These are phyloP conservation scores for Fulvia fulva DNA, from an alignment of 2,329 filamentous ascomycete species.

Conservation along the genomic window DNA sequence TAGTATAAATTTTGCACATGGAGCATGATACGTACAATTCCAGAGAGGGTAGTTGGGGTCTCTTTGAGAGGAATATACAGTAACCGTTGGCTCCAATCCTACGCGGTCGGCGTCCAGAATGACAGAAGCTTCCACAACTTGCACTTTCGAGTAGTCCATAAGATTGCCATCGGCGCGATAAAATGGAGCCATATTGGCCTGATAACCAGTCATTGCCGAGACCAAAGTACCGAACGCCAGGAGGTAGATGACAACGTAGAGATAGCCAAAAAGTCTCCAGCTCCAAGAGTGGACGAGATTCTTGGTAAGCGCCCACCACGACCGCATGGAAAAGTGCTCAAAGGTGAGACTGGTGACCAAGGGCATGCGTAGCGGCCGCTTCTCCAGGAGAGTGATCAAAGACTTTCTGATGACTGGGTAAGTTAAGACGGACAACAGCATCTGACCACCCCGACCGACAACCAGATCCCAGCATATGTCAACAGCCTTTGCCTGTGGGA, in stretches of 20 bases:
- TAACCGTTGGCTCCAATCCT: not conserved
- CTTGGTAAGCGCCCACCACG: not conserved
- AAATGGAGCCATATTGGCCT: conserved; percentile 7
- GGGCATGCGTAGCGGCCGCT: not conserved
- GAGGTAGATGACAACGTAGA: conserved; percentile 5
- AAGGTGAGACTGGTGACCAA: conserved; percentile 3
- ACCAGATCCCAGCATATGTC: conserved; percentile 17
- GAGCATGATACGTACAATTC: not conserved
- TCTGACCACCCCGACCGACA: conserved; percentile 12
- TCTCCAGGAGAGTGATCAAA: conserved; percentile 1
- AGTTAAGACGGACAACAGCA: conserved; percentile 3
- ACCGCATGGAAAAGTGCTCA: conserved; percentile 3
- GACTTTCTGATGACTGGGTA: conserved; percentile 7
- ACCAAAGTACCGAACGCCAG: conserved; percentile 9
- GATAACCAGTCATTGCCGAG: conserved; percentile 13
- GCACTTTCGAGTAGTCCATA: not conserved
- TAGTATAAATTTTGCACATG: not conserved
- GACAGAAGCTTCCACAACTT: not conserved
- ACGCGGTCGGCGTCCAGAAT: conserved; percentile 1
- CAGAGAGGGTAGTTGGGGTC: conserved; percentile 5
- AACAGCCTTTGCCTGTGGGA: conserved; percentile 14
- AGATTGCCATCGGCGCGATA: conserved; percentile 3
- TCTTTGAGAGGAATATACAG: not conserved
- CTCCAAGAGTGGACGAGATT: conserved; percentile 1
- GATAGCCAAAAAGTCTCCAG: conserved; percentile 6